Evolutionary conservation across 2,329 filamentous ascomycete genomes (phyloP), one percentile per base, ranked within the genome.

Genomic region (Colletotrichum ledebouriae): DNA sequence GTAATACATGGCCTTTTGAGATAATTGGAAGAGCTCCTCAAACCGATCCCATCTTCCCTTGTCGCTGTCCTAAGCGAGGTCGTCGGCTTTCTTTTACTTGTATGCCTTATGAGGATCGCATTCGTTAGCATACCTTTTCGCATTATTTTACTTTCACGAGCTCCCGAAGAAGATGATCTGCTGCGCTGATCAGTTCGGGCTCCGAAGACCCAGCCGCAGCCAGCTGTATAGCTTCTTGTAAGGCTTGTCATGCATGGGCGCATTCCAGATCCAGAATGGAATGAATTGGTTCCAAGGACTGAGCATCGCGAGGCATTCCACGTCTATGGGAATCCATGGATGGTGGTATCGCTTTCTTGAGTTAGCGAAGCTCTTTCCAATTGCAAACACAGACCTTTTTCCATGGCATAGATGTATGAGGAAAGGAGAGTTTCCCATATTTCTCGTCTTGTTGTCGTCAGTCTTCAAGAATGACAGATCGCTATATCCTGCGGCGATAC

Each of bases 281-380:
- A 83, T 81, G 15, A 85, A 75, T n/a, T 73, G 71, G 6, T 77
- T 77, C 78, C 82, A 85, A 11, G 76, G 73, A 22, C 76, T 72
- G 2, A 73, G 59, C 12, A 73, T 57, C 20, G 71, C 75, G 3
- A 73, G 63, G 5, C 66, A 70, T 6, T 76, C 76, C 53, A 77
- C 75, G 6, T 72, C 77, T 50, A 78, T 73, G 2, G 80, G 78
- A 9, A 86, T 74, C 0, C 17, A 17, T 17, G 17, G 17, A 17
- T 17, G 17, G 82, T 83, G 58, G 88, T 85, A 65, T 88, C 86
- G 70, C 83, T 87, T 71, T 87, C 87, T 55, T 86, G 86, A 39
- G 91, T 85, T 6, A 83, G 79, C 0, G 87, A 83, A 0, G 87
- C 82, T 13, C 88, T 84, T 0, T 89, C 89, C 2, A 91, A 79